Base-by-base conservation (phyloP, 176 grass and related monocot species). In the Zizania latifolia region DNA sequence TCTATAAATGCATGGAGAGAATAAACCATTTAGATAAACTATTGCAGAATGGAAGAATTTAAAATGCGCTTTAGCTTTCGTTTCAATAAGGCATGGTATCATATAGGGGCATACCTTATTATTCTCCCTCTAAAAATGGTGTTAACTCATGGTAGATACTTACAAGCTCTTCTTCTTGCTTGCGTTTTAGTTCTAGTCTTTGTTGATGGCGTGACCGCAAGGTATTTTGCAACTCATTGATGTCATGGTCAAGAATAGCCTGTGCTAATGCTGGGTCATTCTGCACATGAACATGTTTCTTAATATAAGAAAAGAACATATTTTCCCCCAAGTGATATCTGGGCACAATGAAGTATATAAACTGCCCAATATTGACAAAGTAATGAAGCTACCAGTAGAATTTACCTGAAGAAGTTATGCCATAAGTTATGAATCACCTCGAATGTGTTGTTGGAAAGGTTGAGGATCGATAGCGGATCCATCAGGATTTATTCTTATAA, bases 371-470 rank as follows among this genome's bases (percentile, higher is more conserved):
- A 21, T 58, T 56, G 19, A 51, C 59, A 38, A 62, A 40, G 27
- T 27, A 45, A 60, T 62, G 19, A 79, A 64, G 30, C 41, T 38
- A 54, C 17, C 35, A 65, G 15, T 10, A 71, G 23, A 21, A 21
- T 77, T 48, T 88, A 88, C 94, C 94, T 97, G 90, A 78, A 81
- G 94, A 64, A 97, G 90, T 53, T 83, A 90, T 55, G 88, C 83
- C 86, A 97, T 93, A 45, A 97, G 85, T 35, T 89, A 88, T 45
- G 94, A 91, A 83, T 97, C 86, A 66, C 74, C 65, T 35, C 86
- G 83, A 76, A 88, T 70, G 58, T 83, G 90, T 76, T 97, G 94
- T 55, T 83, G 90, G 68, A 97, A 97, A 75, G 86, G 85, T 78
- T 81, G 71, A 81, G 94, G 94, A 80, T 97, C 87, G 24, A 78